Conservation (phyloP, 192 early-diverging fungal genomes). For the Dissophora ornata region DNA sequence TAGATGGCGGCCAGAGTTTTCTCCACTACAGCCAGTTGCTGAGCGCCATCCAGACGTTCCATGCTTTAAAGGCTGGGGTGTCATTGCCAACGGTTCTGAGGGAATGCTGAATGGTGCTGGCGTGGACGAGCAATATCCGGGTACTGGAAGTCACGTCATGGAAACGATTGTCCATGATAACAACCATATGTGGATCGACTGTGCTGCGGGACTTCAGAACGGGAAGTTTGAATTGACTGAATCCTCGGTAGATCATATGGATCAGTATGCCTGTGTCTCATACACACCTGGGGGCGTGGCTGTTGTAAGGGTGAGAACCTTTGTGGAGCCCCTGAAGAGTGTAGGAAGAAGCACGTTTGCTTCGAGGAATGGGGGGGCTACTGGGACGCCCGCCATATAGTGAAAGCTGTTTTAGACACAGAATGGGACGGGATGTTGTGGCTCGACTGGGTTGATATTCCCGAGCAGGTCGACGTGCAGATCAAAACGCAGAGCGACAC, state of each 20-base stretch:
- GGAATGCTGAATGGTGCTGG: slow-evolving; percentile 4
- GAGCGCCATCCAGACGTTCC: background rate
- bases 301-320: no score
- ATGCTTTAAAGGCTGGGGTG: background rate
- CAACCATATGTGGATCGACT: background rate
- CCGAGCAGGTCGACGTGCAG: background rate
- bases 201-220: background rate
- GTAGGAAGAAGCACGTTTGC: slow-evolving; percentile 1
- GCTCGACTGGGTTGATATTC: slow-evolving; percentile 9
- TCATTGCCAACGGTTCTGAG: background rate
- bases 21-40: background rate
- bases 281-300: slow-evolving; percentile 4
- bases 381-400: slow-evolving; percentile 2
- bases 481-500: no score
- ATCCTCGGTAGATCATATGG: background rate
- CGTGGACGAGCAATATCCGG: slow-evolving; percentile 2
- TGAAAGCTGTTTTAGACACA: background rate
- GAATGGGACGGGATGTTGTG: slow-evolving; percentile 1
- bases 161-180: background rate
- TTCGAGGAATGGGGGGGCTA: slow-evolving; percentile 2
- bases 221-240: no score
- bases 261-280: background rate
- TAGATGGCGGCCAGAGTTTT: background rate
- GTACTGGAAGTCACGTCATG: background rate
- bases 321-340: background rate